Conservation (phyloP, 495 filamentous ascomycete species). For the Penicillium arizonense region DNA sequence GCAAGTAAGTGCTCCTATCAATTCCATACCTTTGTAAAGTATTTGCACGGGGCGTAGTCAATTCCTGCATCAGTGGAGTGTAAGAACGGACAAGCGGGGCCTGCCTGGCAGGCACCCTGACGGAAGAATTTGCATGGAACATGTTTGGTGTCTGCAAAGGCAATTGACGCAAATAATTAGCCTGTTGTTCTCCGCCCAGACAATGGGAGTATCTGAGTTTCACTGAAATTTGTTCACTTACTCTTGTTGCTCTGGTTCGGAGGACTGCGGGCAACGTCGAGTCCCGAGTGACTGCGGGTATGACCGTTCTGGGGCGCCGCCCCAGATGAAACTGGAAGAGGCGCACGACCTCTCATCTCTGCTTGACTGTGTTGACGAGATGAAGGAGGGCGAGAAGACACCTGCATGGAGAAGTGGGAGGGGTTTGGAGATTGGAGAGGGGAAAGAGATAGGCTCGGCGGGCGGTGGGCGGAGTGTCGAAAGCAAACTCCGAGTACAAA, state of each 20-base stretch:
- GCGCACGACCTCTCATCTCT: conserved; percentile 47
- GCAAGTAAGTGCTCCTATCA: neutral
- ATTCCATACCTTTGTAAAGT: conserved; percentile 85
- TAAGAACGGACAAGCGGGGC: conserved; percentile 91
- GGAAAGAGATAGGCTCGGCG: conserved; percentile 15
- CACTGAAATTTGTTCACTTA: conserved; percentile 36
- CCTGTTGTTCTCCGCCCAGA: neutral
- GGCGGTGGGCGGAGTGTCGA: conserved; percentile 10
- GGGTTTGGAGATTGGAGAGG: conserved; percentile 12
- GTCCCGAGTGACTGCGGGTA: conserved; percentile 45
- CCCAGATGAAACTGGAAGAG: conserved; percentile 40
- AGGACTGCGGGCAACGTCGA: conserved; percentile 66
- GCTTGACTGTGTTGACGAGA: conserved; percentile 21
- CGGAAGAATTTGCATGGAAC: conserved; percentile 99
- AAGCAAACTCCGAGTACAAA: no score
- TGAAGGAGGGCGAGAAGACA: conserved; percentile 23
- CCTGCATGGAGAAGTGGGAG: conserved; percentile 19
- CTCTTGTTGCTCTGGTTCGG: conserved; percentile 70
- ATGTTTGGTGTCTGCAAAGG: conserved; percentile 79
- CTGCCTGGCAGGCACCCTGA: conserved; percentile 93
- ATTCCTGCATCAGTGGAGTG: conserved; percentile 79
- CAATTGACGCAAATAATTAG: conserved; percentile 18
- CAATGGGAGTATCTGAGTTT: no score
- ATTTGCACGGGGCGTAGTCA: conserved; percentile 91
- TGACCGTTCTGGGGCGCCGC: conserved; percentile 42